Evolutionary conservation across 805 yeast species (phyloP), one percentile per base, ranked within the genome.

Genomic region (Saccharomyces mikatae): DNA sequence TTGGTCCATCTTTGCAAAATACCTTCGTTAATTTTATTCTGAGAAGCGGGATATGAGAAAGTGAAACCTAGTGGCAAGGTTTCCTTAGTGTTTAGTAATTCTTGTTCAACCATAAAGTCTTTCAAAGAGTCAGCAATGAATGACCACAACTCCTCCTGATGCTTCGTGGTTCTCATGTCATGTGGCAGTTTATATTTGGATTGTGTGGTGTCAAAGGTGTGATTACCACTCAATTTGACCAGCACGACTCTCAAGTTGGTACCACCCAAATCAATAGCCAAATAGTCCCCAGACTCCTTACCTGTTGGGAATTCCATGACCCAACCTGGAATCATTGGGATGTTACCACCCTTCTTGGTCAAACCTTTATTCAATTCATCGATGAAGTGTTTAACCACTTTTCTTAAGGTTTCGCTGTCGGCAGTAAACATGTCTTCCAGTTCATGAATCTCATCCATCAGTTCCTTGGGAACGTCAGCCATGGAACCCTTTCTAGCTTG

Each of bases 291-390:
- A 46, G 79, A 80, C 72, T 92, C 99, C 62, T 82, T 75, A 60
- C 99, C 99, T 51, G 92, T 85, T 60, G 98, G 97, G 76, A 77
- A 86, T 66, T 87, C 95, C 79, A 90, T 76, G 54, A 92, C 97
- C 97, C 97, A 92, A 58, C 95, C 88, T 49, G 96, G 96, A 68
- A 86, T 90, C 98, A 92, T 92, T 58, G 99, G 98, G 66, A 89
- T 89, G 71, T 85, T 86, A 56, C 94, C 95, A 52, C 94, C 92
- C 55, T 77, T 71, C 67, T 80, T 78, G 56, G 84, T 77, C 61
- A 87, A 78, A 57, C 97, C 97, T 71, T 87, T 87, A 59, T 83
- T 82, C 64, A 92, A 81, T 74, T 92, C 98, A 27, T 70, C 56
- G 53, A 86, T 80, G 72, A 92, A 92, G 67, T 86, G 96, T 49